Evolutionary conservation across 108 stramenopile genomes (phyloP), one percentile per base, ranked within the genome.

Genomic region (Cyclotella kingstonii): DNA sequence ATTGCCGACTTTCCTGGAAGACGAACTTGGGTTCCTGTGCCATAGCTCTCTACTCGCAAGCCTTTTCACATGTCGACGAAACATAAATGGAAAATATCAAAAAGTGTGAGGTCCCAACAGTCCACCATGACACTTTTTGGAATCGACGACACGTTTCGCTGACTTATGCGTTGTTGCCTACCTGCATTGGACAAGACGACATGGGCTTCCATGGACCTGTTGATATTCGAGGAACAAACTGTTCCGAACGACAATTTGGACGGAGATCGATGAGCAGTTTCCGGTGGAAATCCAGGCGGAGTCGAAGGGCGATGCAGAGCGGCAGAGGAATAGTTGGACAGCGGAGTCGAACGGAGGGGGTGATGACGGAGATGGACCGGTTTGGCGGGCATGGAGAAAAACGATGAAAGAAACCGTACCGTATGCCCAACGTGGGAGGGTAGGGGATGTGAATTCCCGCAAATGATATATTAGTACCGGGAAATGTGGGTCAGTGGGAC

Each of bases 141-240:
- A n/a, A n/a, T n/a, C n/a, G n/a, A n/a, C n/a, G n/a, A 53, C 18
- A 36, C 63, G 52, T 9, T 41, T 25, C 41, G 59, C 43, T 23
- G 5, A 35, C 39, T 56, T 42, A 33, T 6, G 14, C 4, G 25
- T 10, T 31, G 21, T 36, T 17, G 3, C 83, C 46, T 62, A 86
- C 90, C 88, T 41, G 90, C 90, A 73, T 95, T 91, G 15, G 83
- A 81, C 34, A 95, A 59, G 29, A 90, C 83, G 31, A 91, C 74
- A 66, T 95, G 93, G 7, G 93, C 89, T 57, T 95, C 93, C 93
- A 95, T 95, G 33, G 90, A 91, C 70, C 93, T 85, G 68, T 95
- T 95, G 75, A 95, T 95, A 65, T 95, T 95, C 29, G 83, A 84
- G 14, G 90, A 91, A 77, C 93, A 95, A 14, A 95, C 93, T 2